phyloP scores from a whole-genome alignment of 192 early-diverging fungal species.

The Entomortierella lignicola region DNA sequence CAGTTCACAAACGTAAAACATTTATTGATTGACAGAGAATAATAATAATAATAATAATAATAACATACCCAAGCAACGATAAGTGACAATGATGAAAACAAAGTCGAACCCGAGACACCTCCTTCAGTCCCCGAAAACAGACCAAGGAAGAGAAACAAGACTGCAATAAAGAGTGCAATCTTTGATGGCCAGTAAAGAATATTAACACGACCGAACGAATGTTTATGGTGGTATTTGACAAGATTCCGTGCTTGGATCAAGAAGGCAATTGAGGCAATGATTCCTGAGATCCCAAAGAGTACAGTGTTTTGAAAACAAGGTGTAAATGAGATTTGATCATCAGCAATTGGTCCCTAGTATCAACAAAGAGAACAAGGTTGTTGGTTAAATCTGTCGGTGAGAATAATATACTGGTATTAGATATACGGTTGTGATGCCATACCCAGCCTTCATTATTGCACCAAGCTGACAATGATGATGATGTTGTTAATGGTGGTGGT shows the following conservation, averaged over 20 bases:
- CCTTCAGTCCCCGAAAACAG: neutral
- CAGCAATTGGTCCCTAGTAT: constrained; percentile 17
- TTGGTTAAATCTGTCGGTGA: too few species aligned
- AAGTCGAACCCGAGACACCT: neutral
- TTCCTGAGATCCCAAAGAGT: constrained; percentile 12
- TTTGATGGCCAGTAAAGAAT: constrained; percentile 22
- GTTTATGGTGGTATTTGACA: neutral
- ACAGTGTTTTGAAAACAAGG: constrained; percentile 31
- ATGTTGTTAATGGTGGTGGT: too few species aligned
- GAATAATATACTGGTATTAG: too few species aligned
- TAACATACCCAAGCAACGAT: constrained; percentile 13
- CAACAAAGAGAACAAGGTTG: too few species aligned
- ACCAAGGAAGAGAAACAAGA: neutral
- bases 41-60: neutral
- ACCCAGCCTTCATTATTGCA: too few species aligned
- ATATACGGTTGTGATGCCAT: too few species aligned
- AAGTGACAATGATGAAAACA: neutral
- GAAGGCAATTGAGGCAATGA: constrained; percentile 8
- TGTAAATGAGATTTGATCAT: constrained; percentile 15
- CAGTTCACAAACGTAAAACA: too few species aligned
- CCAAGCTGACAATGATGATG: too few species aligned
- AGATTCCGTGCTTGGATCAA: constrained; percentile 5
- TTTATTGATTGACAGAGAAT: too few species aligned
- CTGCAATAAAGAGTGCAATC: constrained; percentile 1
- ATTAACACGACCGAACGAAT: constrained; percentile 1